phyloP scores from a whole-genome alignment of 2,329 filamentous ascomycete genomes.

The Atkinsonella texensis region DNA sequence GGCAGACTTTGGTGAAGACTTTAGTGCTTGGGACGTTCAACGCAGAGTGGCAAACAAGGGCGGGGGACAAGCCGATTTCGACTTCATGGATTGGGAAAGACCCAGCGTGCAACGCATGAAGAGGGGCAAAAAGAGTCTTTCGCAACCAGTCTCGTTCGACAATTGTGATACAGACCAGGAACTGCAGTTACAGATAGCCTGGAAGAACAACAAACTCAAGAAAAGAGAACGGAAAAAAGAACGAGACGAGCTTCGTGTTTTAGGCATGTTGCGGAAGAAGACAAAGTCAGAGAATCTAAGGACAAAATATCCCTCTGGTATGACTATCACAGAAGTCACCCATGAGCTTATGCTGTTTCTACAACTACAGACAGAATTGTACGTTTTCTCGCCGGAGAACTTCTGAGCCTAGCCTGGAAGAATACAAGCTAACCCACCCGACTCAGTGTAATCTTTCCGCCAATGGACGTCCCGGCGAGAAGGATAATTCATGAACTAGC shows the following conservation, averaged over 20 bases:
- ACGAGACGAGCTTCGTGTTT: constrained; percentile 54
- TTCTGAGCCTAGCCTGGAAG: constrained; percentile 1
- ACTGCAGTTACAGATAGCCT: constrained; percentile 43
- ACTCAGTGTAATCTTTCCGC: constrained; percentile 51
- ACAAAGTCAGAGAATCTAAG: constrained; percentile 46
- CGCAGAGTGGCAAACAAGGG: constrained; percentile 26
- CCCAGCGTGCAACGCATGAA: constrained; percentile 48
- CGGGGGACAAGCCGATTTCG: constrained; percentile 44
- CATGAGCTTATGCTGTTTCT: constrained; percentile 65
- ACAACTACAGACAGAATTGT: constrained; percentile 49
- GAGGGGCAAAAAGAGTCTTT: constrained; percentile 50
- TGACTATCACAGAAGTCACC: constrained; percentile 58
- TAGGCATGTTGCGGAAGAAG: constrained; percentile 52
- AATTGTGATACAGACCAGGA: constrained; percentile 57
- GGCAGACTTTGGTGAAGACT: background rate
- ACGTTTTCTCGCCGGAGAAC: constrained; percentile 16
- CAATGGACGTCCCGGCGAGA: constrained; percentile 69
- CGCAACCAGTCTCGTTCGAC: constrained; percentile 36
- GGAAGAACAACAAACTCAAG: constrained; percentile 56
- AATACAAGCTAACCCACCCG: background rate
- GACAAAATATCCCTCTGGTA: constrained; percentile 60
- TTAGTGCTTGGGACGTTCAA: background rate
- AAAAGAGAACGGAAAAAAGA: constrained; percentile 60
- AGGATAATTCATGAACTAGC: constrained; percentile 73
- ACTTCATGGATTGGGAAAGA: constrained; percentile 73